Conservation (phyloP, 2,329 filamentous ascomycete species). For the Fusarium sp. region DNA sequence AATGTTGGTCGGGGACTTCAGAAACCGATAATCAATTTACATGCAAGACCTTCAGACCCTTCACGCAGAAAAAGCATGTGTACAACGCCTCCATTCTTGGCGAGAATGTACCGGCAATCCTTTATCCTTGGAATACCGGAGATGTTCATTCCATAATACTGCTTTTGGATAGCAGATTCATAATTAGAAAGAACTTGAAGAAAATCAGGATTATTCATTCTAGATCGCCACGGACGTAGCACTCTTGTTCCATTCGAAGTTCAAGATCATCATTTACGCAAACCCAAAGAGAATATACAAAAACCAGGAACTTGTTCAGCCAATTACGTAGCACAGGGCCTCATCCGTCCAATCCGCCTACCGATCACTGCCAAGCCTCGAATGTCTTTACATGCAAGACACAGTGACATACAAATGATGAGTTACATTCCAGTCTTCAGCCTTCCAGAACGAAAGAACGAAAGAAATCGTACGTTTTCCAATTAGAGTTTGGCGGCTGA, state of each 20-base stretch:
- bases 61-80: neutral
- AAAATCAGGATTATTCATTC: neutral
- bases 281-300: too few species aligned
- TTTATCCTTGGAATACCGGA: neutral
- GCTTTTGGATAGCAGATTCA: neutral
- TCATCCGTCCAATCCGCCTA: neutral
- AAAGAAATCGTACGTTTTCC: neutral
- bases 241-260: neutral
- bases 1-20: neutral
- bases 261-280: neutral
- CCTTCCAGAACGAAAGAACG: neutral
- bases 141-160: neutral
- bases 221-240: neutral
- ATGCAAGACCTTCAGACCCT: neutral
- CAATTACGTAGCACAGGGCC: neutral
- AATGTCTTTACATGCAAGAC: neutral
- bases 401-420: neutral
- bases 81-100: neutral
- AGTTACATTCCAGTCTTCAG: neutral
- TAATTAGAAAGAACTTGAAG: too few species aligned
- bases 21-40: neutral
- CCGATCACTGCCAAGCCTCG: neutral
- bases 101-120: neutral
- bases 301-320: neutral
- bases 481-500: neutral